Conservation (phyloP, 306 rosid species). For the Biancaea sappan region DNA sequence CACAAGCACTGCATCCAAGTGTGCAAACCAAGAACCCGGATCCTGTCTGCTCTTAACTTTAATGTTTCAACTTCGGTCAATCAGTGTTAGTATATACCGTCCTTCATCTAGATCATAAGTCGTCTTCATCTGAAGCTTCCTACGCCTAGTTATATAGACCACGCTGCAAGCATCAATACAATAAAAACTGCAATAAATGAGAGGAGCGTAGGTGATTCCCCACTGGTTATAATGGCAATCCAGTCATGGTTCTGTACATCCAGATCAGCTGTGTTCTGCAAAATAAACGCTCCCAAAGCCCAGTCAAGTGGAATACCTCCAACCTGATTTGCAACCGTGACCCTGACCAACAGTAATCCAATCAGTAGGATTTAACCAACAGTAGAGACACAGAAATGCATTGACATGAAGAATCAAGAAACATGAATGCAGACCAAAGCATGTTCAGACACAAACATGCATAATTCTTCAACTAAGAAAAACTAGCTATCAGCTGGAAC, state of each 20-base stretch:
- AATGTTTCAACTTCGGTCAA: conserved; percentile 54
- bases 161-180: conserved; percentile 67
- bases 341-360: conserved; percentile 53
- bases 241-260: conserved; percentile 51
- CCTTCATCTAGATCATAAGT: conserved; percentile 90
- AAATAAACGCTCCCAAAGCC: conserved; percentile 96
- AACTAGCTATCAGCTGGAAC: background rate
- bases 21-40: conserved; percentile 25
- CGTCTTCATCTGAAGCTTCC: conserved; percentile 90
- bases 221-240: conserved; percentile 53
- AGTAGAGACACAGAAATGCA: conserved; percentile 18
- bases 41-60: conserved; percentile 33
- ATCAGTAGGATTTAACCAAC: conserved; percentile 32
- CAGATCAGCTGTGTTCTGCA: conserved; percentile 65
- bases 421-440: background rate
- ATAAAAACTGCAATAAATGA: conserved; percentile 57
- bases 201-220: conserved; percentile 60
- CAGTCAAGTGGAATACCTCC: conserved; percentile 88
- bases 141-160: conserved; percentile 88
- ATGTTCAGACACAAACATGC: conserved; percentile 19
- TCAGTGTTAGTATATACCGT: conserved; percentile 76
- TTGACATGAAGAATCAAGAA: conserved; percentile 13
- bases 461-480: background rate
- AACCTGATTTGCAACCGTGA: conserved; percentile 73
- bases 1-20: conserved; percentile 31